Percentiles rank a stretch among this genome's conserved stretches.
Conservation (phyloP, 441 rosid genomes). For the Erodium texanum region DNA sequence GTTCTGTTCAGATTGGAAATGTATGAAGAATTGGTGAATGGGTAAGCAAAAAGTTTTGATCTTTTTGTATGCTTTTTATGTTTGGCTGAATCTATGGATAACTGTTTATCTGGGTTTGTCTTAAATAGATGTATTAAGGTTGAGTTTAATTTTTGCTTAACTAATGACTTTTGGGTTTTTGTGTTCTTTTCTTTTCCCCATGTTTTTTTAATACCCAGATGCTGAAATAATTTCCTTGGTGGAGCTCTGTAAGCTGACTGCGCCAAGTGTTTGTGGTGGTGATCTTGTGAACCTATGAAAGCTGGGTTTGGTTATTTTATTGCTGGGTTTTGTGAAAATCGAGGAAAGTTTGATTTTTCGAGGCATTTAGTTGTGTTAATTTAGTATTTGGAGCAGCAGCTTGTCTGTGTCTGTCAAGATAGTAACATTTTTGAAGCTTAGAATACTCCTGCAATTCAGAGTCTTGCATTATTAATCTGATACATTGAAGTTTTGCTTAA, state of each 20-base stretch:
- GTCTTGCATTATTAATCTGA: slow-evolving; percentile 16
- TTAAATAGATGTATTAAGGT: neutral
- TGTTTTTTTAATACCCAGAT: neutral
- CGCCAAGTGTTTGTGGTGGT: slow-evolving; percentile 5
- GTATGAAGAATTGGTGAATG: slow-evolving; percentile 6
- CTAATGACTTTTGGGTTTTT: neutral
- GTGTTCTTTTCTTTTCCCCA: neutral
- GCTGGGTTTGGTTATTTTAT: too few species aligned
- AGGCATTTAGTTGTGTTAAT: slow-evolving; percentile 22
- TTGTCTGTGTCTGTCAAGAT: slow-evolving; percentile 18
- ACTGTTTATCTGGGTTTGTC: slow-evolving; percentile 9
- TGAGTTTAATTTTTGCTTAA: neutral
- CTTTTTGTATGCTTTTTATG: neutral
- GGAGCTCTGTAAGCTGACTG: slow-evolving; percentile 15
- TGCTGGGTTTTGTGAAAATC: slow-evolving; percentile 12
- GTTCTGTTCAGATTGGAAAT: slow-evolving; percentile 18
- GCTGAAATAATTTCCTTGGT: neutral
- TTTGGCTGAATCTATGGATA: neutral
- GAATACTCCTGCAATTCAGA: neutral
- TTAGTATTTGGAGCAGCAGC: slow-evolving; percentile 16
- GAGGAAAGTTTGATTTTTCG: slow-evolving; percentile 22
- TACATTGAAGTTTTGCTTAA: slow-evolving; percentile 14
- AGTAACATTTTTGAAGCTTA: neutral
- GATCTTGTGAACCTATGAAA: slow-evolving; percentile 11
- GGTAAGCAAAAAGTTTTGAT: slow-evolving; percentile 9